Evolutionary conservation across 495 filamentous ascomycete species (phyloP).

Genomic region (Podospora pseudocomata): DNA sequence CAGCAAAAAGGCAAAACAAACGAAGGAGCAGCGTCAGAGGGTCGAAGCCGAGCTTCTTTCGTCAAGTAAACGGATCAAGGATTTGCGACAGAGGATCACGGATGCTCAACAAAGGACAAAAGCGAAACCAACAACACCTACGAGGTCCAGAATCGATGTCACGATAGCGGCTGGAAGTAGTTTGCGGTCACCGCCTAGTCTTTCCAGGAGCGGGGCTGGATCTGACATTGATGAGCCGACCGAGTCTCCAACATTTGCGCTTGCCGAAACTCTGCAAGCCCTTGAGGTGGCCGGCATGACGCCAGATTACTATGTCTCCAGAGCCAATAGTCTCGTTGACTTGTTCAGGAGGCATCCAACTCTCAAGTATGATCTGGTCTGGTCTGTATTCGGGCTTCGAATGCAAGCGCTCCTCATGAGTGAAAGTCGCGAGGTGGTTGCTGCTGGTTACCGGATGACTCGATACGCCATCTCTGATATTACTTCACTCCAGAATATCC

Average conservation of each 20-base stretch:
- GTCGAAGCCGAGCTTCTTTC: constrained; percentile 89
- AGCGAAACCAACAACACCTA: constrained; percentile 68
- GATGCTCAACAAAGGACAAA: constrained; percentile 58
- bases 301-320: constrained; percentile 89
- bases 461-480: constrained; percentile 93
- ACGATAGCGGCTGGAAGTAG: constrained; percentile 60
- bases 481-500: constrained; percentile 81
- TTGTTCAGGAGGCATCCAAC: constrained; percentile 90
- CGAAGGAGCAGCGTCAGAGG: constrained; percentile 79
- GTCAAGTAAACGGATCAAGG: constrained; percentile 84
- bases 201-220: constrained; percentile 46
- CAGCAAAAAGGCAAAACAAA: constrained; percentile 92
- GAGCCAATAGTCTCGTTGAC: constrained; percentile 85
- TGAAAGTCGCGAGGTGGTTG: constrained; percentile 91
- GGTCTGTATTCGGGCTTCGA: constrained; percentile 87
- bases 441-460: constrained; percentile 87
- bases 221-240: constrained; percentile 65
- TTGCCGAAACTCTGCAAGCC: constrained; percentile 82
- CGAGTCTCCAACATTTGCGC: constrained; percentile 85
- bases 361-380: constrained; percentile 91
- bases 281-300: constrained; percentile 82
- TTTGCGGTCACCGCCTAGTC: constrained; percentile 62
- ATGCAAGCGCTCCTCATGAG: constrained; percentile 94
- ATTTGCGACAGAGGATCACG: constrained; percentile 74
- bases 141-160: constrained; percentile 56